Evolutionary conservation across 176 grass and related monocot species (phyloP).

Genomic region (Oryza punctata): DNA sequence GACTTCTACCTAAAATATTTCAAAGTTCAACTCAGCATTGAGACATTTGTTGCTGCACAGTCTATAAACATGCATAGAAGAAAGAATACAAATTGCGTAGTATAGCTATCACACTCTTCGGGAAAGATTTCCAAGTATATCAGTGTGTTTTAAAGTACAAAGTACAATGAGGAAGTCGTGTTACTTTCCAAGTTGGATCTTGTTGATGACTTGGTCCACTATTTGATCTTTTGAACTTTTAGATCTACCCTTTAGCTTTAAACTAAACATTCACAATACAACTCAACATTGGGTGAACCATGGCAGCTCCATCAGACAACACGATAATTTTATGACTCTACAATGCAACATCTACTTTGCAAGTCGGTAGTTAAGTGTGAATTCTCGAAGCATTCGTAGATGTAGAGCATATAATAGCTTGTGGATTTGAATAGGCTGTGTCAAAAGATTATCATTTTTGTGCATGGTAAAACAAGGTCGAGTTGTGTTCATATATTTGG

Average conservation of each 20-base stretch:
- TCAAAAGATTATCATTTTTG: not conserved
- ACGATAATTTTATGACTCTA: not conserved
- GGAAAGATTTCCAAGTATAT: not conserved
- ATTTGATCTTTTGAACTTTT: not conserved
- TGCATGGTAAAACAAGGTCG: not conserved
- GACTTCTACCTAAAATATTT: conserved; percentile 12
- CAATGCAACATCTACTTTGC: not conserved
- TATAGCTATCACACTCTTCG: not conserved
- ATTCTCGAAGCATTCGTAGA: not conserved
- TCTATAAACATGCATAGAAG: not conserved
- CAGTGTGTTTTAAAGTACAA: not conserved
- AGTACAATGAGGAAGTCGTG: not conserved
- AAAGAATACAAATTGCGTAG: not conserved
- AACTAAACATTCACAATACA: not conserved
- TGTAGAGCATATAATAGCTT: not conserved
- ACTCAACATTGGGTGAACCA: not conserved
- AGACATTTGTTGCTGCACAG: not conserved
- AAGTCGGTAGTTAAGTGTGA: not conserved
- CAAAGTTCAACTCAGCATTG: conserved; percentile 8
- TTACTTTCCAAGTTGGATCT: not conserved
- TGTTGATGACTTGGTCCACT: not conserved
- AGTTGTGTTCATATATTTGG: not conserved
- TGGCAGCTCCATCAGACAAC: not conserved
- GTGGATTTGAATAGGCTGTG: not conserved
- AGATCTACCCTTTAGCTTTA: not conserved